These are phyloP conservation scores for Dipteronia sinensis DNA, from an alignment of 345 rosid species.

Conservation along the genomic window DNA sequence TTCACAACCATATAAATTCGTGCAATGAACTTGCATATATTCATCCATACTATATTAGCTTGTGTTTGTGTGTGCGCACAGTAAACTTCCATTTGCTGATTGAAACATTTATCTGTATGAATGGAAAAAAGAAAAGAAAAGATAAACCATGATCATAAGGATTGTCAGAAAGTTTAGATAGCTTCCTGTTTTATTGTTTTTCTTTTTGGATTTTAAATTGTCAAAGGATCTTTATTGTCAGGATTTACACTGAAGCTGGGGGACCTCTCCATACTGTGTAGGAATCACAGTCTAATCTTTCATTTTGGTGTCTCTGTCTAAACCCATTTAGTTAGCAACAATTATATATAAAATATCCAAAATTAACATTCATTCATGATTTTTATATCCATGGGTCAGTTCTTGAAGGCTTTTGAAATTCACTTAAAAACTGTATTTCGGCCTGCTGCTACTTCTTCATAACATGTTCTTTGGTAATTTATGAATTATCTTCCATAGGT, in stretches of 20 bases:
- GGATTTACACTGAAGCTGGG: neutral
- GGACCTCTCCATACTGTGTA: neutral
- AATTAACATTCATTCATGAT: neutral
- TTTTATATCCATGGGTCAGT: neutral
- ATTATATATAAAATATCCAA: neutral
- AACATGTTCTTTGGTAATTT: conserved; percentile 9
- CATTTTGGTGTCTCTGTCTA: neutral
- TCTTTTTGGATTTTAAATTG: neutral
- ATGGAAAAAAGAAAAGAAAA: neutral
- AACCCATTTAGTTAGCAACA: neutral
- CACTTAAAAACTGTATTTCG: neutral
- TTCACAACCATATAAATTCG: neutral
- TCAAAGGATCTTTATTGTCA: neutral
- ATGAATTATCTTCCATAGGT: conserved; percentile 44
- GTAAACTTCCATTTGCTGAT: neutral
- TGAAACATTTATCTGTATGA: neutral
- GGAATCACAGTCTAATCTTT: neutral
- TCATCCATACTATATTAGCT: neutral
- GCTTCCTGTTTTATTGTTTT: neutral
- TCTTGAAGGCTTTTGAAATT: neutral
- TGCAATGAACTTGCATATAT: neutral
- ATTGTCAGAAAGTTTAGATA: neutral
- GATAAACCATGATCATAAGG: neutral
- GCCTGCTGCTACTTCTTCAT: neutral
- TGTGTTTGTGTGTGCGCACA: neutral